Evolutionary conservation across 805 yeast genomes (phyloP).

Genomic region (Yarrowia divulgata): DNA sequence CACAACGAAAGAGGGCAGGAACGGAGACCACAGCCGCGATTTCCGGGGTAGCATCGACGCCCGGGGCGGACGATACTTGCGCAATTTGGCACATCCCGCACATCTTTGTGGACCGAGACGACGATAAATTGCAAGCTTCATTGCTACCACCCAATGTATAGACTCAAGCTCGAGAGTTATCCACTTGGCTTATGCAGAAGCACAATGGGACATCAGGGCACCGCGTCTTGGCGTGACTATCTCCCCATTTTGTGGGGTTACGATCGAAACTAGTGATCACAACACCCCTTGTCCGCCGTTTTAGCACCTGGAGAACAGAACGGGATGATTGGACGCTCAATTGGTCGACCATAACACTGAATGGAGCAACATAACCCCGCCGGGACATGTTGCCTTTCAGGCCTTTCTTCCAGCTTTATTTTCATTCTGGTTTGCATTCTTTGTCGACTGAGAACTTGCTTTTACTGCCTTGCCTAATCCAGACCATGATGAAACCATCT

Average conservation of each 20-base stretch:
- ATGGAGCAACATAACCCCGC: not conserved
- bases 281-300: not conserved
- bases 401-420: conserved; percentile 12
- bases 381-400: conserved; percentile 21
- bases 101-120: conserved; percentile 4
- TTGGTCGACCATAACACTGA: too few relatives aligned
- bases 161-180: conserved; percentile 12
- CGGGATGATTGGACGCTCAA: not conserved
- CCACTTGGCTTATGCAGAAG: conserved; percentile 30
- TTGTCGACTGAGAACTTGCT: conserved; percentile 12
- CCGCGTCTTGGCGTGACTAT: conserved; percentile 26
- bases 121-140: conserved; percentile 4
- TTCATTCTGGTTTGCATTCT: conserved; percentile 7
- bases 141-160: conserved; percentile 9
- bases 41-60: not conserved
- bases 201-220: conserved; percentile 31
- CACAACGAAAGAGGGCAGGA: not conserved
- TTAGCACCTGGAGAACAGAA: not conserved
- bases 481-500: conserved; percentile 30
- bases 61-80: not conserved
- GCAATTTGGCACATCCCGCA: conserved; percentile 9
- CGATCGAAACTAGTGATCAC: too few relatives aligned
- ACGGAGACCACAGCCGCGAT: not conserved
- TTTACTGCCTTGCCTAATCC: conserved; percentile 21
- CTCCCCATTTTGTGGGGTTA: conserved; percentile 4